These are phyloP conservation scores for Rosa hybrid DNA, from an alignment of 331 rosid species.

Conservation along the genomic window DNA sequence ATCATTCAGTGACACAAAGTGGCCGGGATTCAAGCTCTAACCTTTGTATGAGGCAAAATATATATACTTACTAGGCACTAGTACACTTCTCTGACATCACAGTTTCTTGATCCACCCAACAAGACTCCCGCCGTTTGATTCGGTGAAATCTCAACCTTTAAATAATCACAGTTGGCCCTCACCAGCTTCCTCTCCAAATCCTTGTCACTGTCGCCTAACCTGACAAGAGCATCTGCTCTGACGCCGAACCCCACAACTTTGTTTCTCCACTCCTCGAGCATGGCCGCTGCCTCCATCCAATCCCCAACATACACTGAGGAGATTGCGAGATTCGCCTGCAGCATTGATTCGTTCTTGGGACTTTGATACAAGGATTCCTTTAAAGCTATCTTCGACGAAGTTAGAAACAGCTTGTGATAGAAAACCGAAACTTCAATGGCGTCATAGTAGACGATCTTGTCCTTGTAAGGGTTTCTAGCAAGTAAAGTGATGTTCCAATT, in stretches of 20 bases:
- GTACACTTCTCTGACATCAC: background rate
- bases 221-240: background rate
- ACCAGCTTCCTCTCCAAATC: background rate
- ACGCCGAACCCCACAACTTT: background rate
- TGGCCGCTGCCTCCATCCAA: background rate
- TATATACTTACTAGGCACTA: no score
- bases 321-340: background rate
- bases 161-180: background rate
- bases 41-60: background rate
- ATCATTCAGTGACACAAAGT: no score
- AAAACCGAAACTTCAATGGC: background rate
- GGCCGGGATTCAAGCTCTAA: background rate
- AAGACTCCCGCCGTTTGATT: background rate
- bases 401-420: background rate
- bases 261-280: background rate
- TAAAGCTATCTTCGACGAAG: background rate
- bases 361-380: conserved; percentile 2
- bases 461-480: background rate
- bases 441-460: conserved; percentile 1
- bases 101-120: background rate
- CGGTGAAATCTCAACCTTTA: background rate
- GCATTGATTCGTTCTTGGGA: background rate
- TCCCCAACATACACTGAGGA: background rate
- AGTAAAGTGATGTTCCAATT: conserved; percentile 1
- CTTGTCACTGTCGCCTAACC: background rate